These are phyloP conservation scores for Cystobasidium sp. DNA, from an alignment of 1,284 basidiomycete species.

Conservation along the genomic window DNA sequence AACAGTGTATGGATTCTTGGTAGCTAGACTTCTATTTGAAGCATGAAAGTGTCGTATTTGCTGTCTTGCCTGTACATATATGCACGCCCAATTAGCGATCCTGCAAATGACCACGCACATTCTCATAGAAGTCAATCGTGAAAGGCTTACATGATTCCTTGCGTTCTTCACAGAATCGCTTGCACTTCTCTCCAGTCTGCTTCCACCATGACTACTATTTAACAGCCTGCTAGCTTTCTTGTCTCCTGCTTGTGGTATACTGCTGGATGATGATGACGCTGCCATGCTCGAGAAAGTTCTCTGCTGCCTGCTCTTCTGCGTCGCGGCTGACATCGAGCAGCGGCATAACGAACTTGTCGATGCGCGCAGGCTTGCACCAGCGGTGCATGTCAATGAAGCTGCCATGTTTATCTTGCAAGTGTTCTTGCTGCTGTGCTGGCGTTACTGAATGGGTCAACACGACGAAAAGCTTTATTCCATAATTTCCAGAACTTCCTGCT, in stretches of 20 bases:
- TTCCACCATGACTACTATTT: not conserved
- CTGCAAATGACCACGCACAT: constrained; percentile 11
- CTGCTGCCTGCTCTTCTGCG: constrained; percentile 12
- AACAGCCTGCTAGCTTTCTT: not conserved
- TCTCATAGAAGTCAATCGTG: not conserved
- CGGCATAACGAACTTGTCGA: constrained; percentile 15
- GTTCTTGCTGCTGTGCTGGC: not conserved
- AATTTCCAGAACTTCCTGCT: too few species aligned
- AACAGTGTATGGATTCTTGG: constrained; percentile 90
- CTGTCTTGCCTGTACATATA: constrained; percentile 1
- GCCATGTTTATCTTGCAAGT: constrained; percentile 2
- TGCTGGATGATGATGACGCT: constrained; percentile 2
- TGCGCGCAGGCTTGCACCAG: constrained; percentile 25
- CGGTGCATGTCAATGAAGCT: not conserved
- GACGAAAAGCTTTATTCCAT: too few species aligned
- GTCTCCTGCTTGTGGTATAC: not conserved
- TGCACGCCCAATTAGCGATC: constrained; percentile 11
- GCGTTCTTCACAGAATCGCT: constrained; percentile 6
- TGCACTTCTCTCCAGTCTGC: not conserved
- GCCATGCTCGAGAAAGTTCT: constrained; percentile 26
- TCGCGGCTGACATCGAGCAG: constrained; percentile 13
- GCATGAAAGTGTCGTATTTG: constrained; percentile 29
- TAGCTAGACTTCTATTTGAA: constrained; percentile 46
- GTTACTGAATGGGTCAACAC: not conserved
- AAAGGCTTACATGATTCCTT: constrained; percentile 6